Evolutionary conservation across 257 asterid genomes (phyloP), one percentile per base, ranked within the genome.

Genomic region (Anisodus tanguticus): DNA sequence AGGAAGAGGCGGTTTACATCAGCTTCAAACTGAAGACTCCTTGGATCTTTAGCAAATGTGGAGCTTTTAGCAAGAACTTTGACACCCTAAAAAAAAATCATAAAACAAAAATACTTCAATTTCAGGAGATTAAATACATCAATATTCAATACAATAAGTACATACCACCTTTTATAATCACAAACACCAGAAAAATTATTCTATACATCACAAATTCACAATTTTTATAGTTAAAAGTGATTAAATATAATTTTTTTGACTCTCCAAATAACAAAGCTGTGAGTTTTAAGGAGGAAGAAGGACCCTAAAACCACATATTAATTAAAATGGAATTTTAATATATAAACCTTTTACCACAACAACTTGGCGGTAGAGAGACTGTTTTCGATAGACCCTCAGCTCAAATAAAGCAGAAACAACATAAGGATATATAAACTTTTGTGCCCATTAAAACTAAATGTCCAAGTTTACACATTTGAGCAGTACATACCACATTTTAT

Each of bases 21-120:
- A 2, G 95, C 94, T 89, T 92, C 94, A 86, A 96, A 94, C 81
- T 96, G 98, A 78, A 94, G 93, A 74, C 85, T 91, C 85, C 98
- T 88, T 84, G 97, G 97, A 63, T 90, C 89, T 83, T 79, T 91
- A 77, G 97, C 95, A 85, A 92, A 91, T 39, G 95, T 90, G 59
- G 98, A 91, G 88, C 98, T 94, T 93, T 91, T 96, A 77, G 97
- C 98, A 81, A 96, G 91, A 90, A 93, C 97, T 79, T 93, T 93
- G 70, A 94, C 95, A 54, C 93, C 99, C 99, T 96, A 86, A 88
- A 83, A 84, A 67, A 47, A 13, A 35, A 6, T 37, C 81, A 37
- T 53, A 53, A 83, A 71, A 26, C 17, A 51, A 68, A 39, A 71
- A 17, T 43, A 17, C 63, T 53, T 76, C 62, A 76, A 71, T 22